Conservation (phyloP, 2,329 filamentous ascomycete genomes). For the Fusarium luffae region DNA sequence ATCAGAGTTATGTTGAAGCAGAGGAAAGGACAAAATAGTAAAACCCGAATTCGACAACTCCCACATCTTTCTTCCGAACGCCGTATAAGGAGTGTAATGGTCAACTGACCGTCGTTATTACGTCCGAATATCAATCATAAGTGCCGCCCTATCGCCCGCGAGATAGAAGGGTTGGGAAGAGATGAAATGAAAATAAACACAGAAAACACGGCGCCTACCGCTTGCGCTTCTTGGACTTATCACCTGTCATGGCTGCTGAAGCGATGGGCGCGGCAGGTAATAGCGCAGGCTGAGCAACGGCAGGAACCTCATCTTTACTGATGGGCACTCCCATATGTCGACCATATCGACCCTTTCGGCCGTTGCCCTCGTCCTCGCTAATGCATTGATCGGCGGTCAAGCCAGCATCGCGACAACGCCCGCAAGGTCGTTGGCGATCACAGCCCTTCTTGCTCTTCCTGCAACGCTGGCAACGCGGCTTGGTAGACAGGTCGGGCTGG, state of each 20-base stretch:
- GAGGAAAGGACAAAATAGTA: conserved; percentile 24
- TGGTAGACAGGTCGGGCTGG: conserved; percentile 90
- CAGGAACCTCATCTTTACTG: conserved; percentile 64
- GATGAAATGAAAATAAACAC: conserved; percentile 3
- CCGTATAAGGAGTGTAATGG: conserved; percentile 54
- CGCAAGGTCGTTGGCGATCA: conserved; percentile 94
- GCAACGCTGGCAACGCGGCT: conserved; percentile 97
- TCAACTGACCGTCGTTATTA: conserved; percentile 54
- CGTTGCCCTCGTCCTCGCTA: conserved; percentile 97
- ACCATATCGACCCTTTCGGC: conserved; percentile 91
- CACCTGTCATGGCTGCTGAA: conserved; percentile 50
- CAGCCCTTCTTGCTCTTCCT: conserved; percentile 99
- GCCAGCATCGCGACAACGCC: conserved; percentile 94
- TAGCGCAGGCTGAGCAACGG: conserved; percentile 53
- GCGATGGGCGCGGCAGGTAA: conserved; percentile 59
- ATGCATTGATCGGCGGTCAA: conserved; percentile 93
- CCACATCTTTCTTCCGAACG: conserved; percentile 49
- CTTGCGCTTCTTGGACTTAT: conserved; percentile 73
- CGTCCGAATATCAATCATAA: conserved; percentile 48
- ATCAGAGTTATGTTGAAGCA: conserved; percentile 23
- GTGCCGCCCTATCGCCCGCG: conserved; percentile 39
- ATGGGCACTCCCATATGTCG: conserved; percentile 76
- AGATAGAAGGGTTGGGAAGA: conserved; percentile 35
- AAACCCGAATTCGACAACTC: conserved; percentile 43
- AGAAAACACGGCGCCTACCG: conserved; percentile 53